Evolutionary conservation across 2,329 filamentous ascomycete genomes (phyloP), one percentile per base, ranked within the genome.

Genomic region (Aureobasidium vineae): DNA sequence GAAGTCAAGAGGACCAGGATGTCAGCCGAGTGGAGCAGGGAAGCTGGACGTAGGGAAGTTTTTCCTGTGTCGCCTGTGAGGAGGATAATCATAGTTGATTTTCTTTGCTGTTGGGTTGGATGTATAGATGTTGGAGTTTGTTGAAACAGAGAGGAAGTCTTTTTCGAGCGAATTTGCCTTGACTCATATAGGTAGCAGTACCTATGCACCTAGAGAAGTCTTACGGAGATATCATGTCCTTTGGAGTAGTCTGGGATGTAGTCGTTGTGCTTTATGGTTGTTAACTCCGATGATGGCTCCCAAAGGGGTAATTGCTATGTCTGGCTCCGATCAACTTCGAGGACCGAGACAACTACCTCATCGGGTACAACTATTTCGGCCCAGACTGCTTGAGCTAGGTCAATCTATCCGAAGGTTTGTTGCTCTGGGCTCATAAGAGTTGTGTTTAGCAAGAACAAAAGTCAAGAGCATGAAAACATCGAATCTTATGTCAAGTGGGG

Each of bases 21-120:
- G 13, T 16, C 19, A n/a, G 41, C 33, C 1, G 2, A 1, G 16
- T 38, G 6, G 5, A 50, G 33, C 1, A 63, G 21, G 13, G 41
- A 26, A 10, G 57, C 57, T 13, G 50, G 41, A 2, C 33, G 41
- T 0, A 40, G 8, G 43, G 57, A 50, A 5, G 43, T 63, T 10
- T 63, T 63, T n/a, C 57, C 57, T 28, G 57, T 63, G 57, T 43
- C 57, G 31, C 57, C 57, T 7, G 57, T 63, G 57, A 63, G 43
- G 31, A 63, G 57, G 57, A 63, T 63, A 15, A 43, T 38, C 57
- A 63, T 63, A 16, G 6, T 54, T 54, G 31, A 15, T 3, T 23
- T 1, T 19, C 2, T 41, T 19, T 45, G n/a, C 33, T 36, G 33
- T 6, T 36, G 33, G 33, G 33, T 36, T 36, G 33, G 33, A 36